These are phyloP conservation scores for Termitomyces sp. DNA, from an alignment of 768 basidiomycete species.

Conservation along the genomic window DNA sequence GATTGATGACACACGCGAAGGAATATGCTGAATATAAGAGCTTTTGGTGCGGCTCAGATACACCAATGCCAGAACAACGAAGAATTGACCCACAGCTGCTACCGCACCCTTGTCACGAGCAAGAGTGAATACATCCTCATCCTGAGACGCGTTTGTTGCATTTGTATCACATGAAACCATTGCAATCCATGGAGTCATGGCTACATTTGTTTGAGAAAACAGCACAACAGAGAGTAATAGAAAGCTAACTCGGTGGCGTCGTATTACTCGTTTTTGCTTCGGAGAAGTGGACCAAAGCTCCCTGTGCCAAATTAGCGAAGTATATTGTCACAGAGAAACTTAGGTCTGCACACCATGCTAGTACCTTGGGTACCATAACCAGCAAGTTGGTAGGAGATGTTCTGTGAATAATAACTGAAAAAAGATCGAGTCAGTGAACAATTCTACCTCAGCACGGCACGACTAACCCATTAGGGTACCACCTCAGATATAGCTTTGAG, in stretches of 20 bases:
- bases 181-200: conserved; percentile 87
- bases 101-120: conserved; percentile 75
- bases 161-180: conserved; percentile 80
- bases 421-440: not conserved
- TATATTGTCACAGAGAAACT: not conserved
- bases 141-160: conserved; percentile 53
- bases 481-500: conserved; percentile 54
- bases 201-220: conserved; percentile 21
- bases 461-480: conserved; percentile 49
- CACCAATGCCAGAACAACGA: not conserved
- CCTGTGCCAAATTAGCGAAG: conserved; percentile 34
- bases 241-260: conserved; percentile 41
- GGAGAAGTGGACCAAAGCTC: conserved; percentile 79
- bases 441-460: not conserved
- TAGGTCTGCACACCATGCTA: conserved; percentile 38
- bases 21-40: conserved; percentile 75
- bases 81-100: conserved; percentile 52
- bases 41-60: conserved; percentile 29
- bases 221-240: not conserved
- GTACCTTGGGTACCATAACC: conserved; percentile 43
- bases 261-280: conserved; percentile 47
- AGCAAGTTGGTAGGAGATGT: conserved; percentile 56
- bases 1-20: conserved; percentile 68
- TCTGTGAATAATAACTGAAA: conserved; percentile 42
- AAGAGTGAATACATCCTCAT: conserved; percentile 76